Conservation (phyloP, 2,329 filamentous ascomycete genomes). For the Aspergillus oerlinghausenensis region DNA sequence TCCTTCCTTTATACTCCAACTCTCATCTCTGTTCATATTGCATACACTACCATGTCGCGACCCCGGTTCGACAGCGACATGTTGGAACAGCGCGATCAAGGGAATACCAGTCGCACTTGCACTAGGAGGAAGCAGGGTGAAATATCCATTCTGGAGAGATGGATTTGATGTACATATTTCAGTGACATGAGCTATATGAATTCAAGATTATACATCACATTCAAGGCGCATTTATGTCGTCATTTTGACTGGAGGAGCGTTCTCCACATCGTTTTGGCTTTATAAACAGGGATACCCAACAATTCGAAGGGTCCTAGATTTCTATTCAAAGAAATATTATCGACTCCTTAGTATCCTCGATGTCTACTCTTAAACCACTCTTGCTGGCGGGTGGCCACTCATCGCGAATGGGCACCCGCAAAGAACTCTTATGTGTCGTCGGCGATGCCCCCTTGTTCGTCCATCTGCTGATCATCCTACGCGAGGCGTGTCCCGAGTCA, state of each 20-base stretch:
- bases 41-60: not conserved
- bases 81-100: not conserved
- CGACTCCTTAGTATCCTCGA: not conserved
- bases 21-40: too few relatives aligned
- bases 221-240: not conserved
- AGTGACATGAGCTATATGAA: not conserved
- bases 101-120: not conserved
- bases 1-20: too few relatives aligned
- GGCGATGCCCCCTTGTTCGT: conserved; percentile 25
- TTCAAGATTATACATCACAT: not conserved
- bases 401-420: conserved; percentile 27
- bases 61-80: conserved; percentile 5
- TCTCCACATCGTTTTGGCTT: not conserved
- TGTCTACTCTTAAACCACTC: conserved; percentile 18
- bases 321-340: too few relatives aligned
- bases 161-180: not conserved
- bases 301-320: not conserved
- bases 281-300: not conserved
- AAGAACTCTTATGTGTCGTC: conserved; percentile 28
- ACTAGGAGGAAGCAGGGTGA: not conserved
- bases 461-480: conserved; percentile 11
- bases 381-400: conserved; percentile 31
- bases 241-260: not conserved
- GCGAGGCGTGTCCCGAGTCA: not conserved
- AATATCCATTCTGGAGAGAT: not conserved